phyloP scores from a whole-genome alignment of 148 eudicot species.

The Beta vulgaris region DNA sequence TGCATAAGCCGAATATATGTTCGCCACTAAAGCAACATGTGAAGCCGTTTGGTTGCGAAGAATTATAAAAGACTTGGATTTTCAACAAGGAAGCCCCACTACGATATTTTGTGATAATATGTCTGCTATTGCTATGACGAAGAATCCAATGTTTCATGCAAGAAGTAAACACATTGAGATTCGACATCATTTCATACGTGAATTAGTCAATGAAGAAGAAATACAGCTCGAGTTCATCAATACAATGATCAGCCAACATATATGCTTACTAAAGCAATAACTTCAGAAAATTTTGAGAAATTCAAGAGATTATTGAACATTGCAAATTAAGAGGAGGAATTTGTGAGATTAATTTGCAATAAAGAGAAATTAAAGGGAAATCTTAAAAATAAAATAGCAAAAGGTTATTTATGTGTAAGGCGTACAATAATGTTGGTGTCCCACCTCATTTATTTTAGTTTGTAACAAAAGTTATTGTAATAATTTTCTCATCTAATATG shows the following conservation, averaged over 20 bases:
- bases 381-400: no score
- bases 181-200: not conserved
- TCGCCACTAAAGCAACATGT: not conserved
- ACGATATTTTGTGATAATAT: no score
- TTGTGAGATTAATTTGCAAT: not conserved
- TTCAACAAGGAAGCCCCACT: no score
- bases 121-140: not conserved
- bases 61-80: not conserved
- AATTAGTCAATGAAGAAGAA: not conserved
- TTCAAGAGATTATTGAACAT: not conserved
- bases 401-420: no score
- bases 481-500: no score
- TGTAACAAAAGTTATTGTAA: no score
- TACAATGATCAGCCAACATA: not conserved
- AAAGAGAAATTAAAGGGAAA: no score
- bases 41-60: not conserved
- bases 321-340: conserved; percentile 6
- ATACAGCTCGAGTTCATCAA: not conserved
- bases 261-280: conserved; percentile 1
- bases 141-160: not conserved
- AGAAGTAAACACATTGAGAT: not conserved
- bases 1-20: not conserved
- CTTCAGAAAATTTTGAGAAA: not conserved
- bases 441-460: no score
- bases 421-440: no score